Base-by-base conservation (phyloP, 257 asterid species). In the Misopates orontium region DNA sequence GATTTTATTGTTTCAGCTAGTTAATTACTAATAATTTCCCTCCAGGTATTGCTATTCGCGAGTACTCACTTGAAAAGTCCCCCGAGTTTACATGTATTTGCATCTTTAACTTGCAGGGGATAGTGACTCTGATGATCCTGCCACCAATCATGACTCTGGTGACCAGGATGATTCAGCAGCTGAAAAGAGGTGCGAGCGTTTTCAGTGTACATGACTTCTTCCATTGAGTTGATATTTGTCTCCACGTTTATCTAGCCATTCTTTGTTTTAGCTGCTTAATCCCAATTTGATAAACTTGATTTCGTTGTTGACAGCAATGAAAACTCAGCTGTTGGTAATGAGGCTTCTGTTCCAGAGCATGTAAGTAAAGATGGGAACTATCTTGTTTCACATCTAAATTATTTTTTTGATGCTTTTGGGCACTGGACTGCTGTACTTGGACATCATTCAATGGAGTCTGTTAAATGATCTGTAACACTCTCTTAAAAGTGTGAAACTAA, bases 41-140 rank as follows among this genome's bases (percentile, higher is more conserved):
- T 16, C 10, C 20, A 17, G 17, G 39, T 50, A 64, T 28, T 25
- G 53, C 25, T 76, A 65, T 20, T 8, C 24, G 56, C 53, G 56
- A 40, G 8, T n/a, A 61, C 25, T 28, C 64, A 4, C 57, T 52
- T 45, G 36, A 56, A 60, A 24, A 49, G 19, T 20, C 51, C 62
- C 51, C 18, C 42, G 32, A 47, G 23, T 13, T 48, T 44, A 61
- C 49, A 21, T 54, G 51, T 13, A n/a, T 36, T 21, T 52, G 7
- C 44, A 15, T 74, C 66, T 65, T 58, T 31, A 31, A 66, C 56
- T 78, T 72, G 48, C 79, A 79, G 96, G 87, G 70, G 95, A 86
- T 39, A 78, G 79, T 68, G 91, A 86, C 70, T 69, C 87, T 50
- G 93, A 87, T 80, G 88, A 79, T 61, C 76, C 82, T 23, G 50